Evolutionary conservation across 2,329 filamentous ascomycete species (phyloP).

Genomic region (Beauveria scarabaeidicola): DNA sequence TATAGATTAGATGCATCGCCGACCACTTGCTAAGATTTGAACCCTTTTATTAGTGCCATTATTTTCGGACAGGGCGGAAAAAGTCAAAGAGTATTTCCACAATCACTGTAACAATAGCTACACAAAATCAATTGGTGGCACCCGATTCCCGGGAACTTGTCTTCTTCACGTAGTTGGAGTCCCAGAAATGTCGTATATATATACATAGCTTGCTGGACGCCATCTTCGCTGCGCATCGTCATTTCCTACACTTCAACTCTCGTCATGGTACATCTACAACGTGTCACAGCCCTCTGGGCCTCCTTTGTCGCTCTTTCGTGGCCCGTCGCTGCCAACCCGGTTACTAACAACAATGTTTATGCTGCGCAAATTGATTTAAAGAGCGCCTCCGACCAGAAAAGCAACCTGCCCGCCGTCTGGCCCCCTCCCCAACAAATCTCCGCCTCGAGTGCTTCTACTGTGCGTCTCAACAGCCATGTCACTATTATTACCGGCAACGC

Average conservation of each 20-base stretch:
- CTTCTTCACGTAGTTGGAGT: too few species aligned
- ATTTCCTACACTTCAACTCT: neutral
- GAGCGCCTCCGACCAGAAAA: neutral
- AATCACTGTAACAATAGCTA: neutral
- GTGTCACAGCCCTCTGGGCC: neutral
- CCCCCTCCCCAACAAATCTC: conserved; percentile 13
- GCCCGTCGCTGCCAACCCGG: neutral
- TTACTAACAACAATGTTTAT: neutral
- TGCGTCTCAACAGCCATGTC: conserved; percentile 8
- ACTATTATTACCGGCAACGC: conserved; percentile 13
- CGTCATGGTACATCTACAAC: neutral
- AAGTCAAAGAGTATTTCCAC: neutral
- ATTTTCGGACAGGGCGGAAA: neutral
- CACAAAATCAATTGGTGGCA: neutral
- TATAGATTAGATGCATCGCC: neutral
- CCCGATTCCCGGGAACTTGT: neutral
- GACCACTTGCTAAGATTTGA: neutral
- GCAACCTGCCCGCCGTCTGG: conserved; percentile 7
- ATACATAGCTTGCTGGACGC: neutral
- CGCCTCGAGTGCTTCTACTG: neutral
- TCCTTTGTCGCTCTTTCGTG: neutral
- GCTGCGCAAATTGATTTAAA: neutral
- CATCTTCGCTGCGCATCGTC: neutral
- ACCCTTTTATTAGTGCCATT: too few species aligned
- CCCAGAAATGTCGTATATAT: neutral